Percentiles rank a stretch among this genome's conserved stretches.
These are phyloP conservation scores for Komagataella populi DNA, from an alignment of 805 yeast genomes.

Conservation along the genomic window DNA sequence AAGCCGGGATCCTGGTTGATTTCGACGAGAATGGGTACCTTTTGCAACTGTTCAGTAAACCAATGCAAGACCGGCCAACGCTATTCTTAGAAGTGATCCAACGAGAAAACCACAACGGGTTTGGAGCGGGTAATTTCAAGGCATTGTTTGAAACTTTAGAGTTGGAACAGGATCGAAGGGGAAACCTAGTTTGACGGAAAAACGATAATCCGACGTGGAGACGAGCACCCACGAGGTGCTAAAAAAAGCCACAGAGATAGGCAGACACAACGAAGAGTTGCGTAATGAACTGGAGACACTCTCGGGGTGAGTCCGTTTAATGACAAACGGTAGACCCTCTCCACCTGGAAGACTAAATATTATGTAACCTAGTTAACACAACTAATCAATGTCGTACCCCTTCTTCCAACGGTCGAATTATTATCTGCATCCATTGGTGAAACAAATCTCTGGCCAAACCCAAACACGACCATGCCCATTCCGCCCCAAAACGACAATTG, in stretches of 20 bases:
- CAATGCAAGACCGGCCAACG: conserved; percentile 68
- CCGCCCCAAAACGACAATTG: neutral
- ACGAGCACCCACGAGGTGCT: neutral
- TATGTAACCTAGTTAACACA: neutral
- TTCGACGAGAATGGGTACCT: conserved; percentile 69
- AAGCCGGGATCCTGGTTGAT: conserved; percentile 56
- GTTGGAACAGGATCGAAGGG: conserved; percentile 58
- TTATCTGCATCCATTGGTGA: neutral
- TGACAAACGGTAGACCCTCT: neutral
- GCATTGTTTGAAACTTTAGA: conserved; percentile 74
- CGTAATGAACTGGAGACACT: neutral
- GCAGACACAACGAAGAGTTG: neutral
- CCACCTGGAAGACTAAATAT: neutral
- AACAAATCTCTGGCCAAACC: neutral
- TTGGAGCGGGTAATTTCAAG: conserved; percentile 82
- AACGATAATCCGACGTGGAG: neutral
- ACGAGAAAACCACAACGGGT: conserved; percentile 68
- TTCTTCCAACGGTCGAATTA: neutral
- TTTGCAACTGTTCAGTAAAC: conserved; percentile 69
- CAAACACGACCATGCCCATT: neutral
- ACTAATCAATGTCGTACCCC: neutral
- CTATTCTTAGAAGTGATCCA: conserved; percentile 74
- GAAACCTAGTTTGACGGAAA: conserved; percentile 28
- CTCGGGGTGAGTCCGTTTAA: neutral
- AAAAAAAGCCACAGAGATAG: neutral